Conservation (phyloP, 768 basidiomycete species). For the Boletus subparvulus region DNA sequence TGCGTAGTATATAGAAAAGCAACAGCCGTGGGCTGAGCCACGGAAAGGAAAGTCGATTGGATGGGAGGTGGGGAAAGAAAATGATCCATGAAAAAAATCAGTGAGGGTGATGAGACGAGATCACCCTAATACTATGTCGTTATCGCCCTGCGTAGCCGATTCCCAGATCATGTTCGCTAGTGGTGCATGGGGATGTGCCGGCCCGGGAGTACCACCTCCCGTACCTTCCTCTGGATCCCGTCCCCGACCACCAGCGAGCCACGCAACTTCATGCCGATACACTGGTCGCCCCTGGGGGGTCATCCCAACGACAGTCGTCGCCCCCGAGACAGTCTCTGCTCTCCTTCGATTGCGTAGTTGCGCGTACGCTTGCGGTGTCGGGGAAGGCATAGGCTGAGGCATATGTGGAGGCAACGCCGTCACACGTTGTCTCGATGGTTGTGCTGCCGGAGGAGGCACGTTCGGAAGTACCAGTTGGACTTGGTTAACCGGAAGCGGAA, state of each 20-base stretch:
- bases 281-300: constrained; percentile 29
- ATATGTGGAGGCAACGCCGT: constrained; percentile 29
- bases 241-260: constrained; percentile 24
- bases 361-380: constrained; percentile 14
- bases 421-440: constrained; percentile 28
- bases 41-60: neutral
- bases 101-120: neutral
- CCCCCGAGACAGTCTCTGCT: constrained; percentile 36
- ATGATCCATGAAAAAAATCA: neutral
- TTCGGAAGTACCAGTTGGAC: constrained; percentile 13
- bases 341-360: constrained; percentile 31
- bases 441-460: constrained; percentile 16
- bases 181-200: constrained; percentile 19
- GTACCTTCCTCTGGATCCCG: constrained; percentile 21
- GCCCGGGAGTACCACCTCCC: constrained; percentile 17
- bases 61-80: neutral
- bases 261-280: constrained; percentile 30
- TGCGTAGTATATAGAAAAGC: constrained; percentile 1
- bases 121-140: constrained; percentile 34
- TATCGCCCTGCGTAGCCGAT: constrained; percentile 25
- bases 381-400: constrained; percentile 23
- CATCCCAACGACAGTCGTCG: constrained; percentile 26
- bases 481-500: constrained; percentile 15
- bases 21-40: constrained; percentile 3
- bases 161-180: constrained; percentile 32